Conservation (phyloP, 495 filamentous ascomycete species). For the Neurospora tetrasperma region DNA sequence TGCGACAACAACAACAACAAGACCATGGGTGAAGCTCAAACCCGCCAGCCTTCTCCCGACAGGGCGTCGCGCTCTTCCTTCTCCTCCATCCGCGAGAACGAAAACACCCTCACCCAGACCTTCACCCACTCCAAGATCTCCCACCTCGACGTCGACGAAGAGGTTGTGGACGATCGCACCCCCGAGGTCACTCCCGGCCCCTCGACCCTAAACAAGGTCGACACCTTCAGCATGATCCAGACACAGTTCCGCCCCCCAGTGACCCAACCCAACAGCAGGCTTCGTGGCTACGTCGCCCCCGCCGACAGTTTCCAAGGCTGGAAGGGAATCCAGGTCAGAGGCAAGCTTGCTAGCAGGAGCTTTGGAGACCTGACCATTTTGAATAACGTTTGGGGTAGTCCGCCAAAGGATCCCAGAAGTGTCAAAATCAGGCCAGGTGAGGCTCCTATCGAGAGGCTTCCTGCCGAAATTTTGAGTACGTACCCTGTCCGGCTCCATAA, state of each 20-base stretch:
- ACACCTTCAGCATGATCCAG: slow-evolving; percentile 29
- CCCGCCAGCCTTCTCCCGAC: slow-evolving; percentile 20
- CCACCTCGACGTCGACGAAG: slow-evolving; percentile 33
- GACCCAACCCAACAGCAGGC: slow-evolving; percentile 34
- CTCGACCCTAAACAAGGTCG: neutral
- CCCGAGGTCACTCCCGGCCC: slow-evolving; percentile 9
- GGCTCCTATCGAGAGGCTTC: slow-evolving; percentile 53
- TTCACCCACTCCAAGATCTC: slow-evolving; percentile 59
- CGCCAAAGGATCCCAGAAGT: slow-evolving; percentile 18
- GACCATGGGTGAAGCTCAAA: neutral
- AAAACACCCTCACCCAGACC: slow-evolving; percentile 51
- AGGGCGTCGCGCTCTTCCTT: slow-evolving; percentile 41
- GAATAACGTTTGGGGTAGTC: slow-evolving; percentile 45
- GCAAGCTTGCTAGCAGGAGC: slow-evolving; percentile 60
- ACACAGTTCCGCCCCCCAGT: slow-evolving; percentile 38
- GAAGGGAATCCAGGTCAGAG: slow-evolving; percentile 59
- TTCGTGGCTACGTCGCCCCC: slow-evolving; percentile 56
- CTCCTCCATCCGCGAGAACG: slow-evolving; percentile 46
- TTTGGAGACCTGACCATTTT: slow-evolving; percentile 56
- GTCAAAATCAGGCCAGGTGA: slow-evolving; percentile 26
- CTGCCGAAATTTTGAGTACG: slow-evolving; percentile 65
- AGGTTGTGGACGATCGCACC: slow-evolving; percentile 33
- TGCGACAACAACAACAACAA: neutral
- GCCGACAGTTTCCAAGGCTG: slow-evolving; percentile 62
- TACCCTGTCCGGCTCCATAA: slow-evolving; percentile 1